A percentile compares a stretch with the other conserved stretches of the same genome.
Conservation (phyloP, 2,329 filamentous ascomycete species). For the Periconia sp. region DNA sequence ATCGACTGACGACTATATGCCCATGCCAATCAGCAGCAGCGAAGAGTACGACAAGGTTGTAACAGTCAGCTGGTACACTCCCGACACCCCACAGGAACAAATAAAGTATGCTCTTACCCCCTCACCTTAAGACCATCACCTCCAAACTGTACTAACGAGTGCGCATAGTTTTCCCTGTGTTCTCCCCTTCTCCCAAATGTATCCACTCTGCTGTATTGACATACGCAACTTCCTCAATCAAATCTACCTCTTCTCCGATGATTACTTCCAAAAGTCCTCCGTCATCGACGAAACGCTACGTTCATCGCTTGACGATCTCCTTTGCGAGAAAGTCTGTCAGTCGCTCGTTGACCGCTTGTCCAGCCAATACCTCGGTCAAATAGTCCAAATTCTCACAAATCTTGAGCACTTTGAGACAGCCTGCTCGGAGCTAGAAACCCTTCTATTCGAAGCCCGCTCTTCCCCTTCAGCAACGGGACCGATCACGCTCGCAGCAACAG, state of each 20-base stretch:
- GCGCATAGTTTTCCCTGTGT: constrained; percentile 80
- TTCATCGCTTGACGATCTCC: constrained; percentile 89
- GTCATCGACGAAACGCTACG: constrained; percentile 91
- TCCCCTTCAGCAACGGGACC: constrained; percentile 81
- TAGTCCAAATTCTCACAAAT: constrained; percentile 98
- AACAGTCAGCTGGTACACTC: constrained; percentile 94
- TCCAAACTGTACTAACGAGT: constrained; percentile 23
- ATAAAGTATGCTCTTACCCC: constrained; percentile 64
- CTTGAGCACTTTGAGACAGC: constrained; percentile 95
- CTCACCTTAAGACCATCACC: constrained; percentile 8
- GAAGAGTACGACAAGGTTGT: constrained; percentile 97
- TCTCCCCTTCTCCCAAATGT: constrained; percentile 99
- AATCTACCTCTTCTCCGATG: constrained; percentile 96
- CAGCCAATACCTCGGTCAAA: constrained; percentile 95
- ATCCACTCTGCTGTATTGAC: constrained; percentile 96
- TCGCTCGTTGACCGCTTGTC: constrained; percentile 85
- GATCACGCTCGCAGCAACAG: constrained; percentile 80
- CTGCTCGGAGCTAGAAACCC: constrained; percentile 84
- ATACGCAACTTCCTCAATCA: constrained; percentile 98
- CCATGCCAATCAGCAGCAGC: constrained; percentile 89
- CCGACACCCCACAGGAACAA: constrained; percentile 77
- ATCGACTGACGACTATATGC: constrained; percentile 98
- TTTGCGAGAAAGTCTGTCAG: constrained; percentile 89
- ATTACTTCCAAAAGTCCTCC: constrained; percentile 89
- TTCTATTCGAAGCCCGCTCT: constrained; percentile 84